Base-by-base conservation (phyloP, 148 eudicot species). In the Chenopodium quinoa region DNA sequence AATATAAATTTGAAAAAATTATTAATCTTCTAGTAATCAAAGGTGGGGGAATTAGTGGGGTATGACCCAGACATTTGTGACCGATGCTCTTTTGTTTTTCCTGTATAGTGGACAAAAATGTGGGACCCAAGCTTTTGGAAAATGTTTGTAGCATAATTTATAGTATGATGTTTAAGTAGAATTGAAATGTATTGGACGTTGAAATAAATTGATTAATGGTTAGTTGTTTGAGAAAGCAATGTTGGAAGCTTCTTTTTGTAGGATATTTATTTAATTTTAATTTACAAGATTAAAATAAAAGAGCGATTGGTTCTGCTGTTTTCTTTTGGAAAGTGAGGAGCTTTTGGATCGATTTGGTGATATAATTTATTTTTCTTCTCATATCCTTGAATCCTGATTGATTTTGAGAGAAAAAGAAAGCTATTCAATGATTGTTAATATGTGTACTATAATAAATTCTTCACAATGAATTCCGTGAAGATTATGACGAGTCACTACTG, bases 1-100 rank as follows among this genome's bases (percentile, higher is more conserved):
- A 84, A 84, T 63, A 56, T 81, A 69, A 71, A 76, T 79, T 64
- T 84, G 84, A 77, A 77, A 78, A 79, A 75, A 79, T 73, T 56
- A 75, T 73, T 4, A 6, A 69, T 79, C 78, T 52, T 67, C 76
- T 71, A 84, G 66, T 65, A 77, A 81, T 78, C 76, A 75, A 67
- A 81, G 79, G 82, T 81, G 84, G 87, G 84, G 82, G 7, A 32
- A 82, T 83, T 80, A 86, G 83, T 86, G 85, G 88, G 85, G 83
- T 56, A 65, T 82, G 85, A 86, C 68, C 62, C 31, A 79, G 83
- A 86, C 81, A 82, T 54, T 60, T 68, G 46, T 83, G 79, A 69
- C 75, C 82, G 70, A 71, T 62, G 78, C 78, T 81, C 84, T 78
- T 75, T 79, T 75, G 78, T 79, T 82, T 78, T 81, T 74, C 75